A percentile compares a stretch with the other conserved stretches of the same genome.
phyloP scores from a whole-genome alignment of 129 eudicot species.

The Pseudognaphalium luteoalbum region DNA sequence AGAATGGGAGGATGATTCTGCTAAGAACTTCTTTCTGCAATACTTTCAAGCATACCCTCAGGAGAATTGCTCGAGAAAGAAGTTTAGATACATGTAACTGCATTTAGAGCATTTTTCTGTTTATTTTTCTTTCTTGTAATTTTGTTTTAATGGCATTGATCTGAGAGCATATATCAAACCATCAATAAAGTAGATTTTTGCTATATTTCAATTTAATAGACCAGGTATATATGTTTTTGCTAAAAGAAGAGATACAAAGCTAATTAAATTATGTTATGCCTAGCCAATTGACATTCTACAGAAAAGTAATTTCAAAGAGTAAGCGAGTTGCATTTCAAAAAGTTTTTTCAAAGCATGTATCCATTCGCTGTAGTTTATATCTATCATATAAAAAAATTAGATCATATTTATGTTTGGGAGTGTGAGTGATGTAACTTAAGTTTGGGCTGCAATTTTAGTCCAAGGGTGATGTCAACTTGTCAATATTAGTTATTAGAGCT shows the following conservation, averaged over 20 bases:
- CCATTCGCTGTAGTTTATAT: neutral
- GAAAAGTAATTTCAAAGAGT: neutral
- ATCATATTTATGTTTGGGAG: neutral
- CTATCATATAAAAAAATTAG: neutral
- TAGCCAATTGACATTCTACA: no score
- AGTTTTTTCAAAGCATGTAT: neutral
- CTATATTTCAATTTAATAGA: neutral
- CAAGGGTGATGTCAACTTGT: neutral
- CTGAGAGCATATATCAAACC: neutral
- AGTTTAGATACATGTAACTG: constrained; percentile 4
- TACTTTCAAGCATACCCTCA: constrained; percentile 11
- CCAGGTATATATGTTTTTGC: neutral
- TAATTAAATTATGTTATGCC: no score
- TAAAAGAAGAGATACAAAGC: neutral
- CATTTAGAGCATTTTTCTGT: neutral
- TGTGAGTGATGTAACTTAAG: neutral
- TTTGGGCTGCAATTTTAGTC: neutral
- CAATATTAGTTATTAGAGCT: neutral
- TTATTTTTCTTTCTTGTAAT: neutral
- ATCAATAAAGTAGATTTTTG: neutral
- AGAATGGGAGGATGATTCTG: constrained; percentile 34
- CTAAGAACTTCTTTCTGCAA: constrained; percentile 16
- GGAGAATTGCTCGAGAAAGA: constrained; percentile 12
- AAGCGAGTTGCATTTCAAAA: neutral
- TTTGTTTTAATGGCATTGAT: neutral